Conservation (phyloP, 2,329 filamentous ascomycete genomes). For the Beauveria sp. region DNA sequence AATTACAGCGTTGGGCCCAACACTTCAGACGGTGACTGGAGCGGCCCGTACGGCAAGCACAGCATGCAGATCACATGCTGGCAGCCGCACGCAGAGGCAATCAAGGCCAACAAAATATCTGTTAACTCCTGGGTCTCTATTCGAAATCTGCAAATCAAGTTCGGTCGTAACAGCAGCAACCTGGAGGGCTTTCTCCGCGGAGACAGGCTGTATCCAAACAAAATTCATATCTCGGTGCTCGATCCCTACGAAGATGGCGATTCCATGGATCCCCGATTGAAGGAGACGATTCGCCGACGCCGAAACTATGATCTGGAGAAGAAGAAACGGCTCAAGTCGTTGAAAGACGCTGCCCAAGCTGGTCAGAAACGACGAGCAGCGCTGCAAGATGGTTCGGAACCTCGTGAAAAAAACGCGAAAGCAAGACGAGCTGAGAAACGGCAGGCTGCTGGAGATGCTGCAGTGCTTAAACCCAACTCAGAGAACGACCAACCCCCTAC, state of each 20-base stretch:
- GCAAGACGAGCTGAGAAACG: slow-evolving; percentile 15
- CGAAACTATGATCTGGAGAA: slow-evolving; percentile 52
- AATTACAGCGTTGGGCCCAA: slow-evolving; percentile 39
- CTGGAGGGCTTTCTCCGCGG: slow-evolving; percentile 67
- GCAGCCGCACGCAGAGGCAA: slow-evolving; percentile 55
- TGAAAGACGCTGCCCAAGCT: slow-evolving; percentile 28
- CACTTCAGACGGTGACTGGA: slow-evolving; percentile 42
- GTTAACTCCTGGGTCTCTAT: slow-evolving; percentile 57
- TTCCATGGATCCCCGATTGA: slow-evolving; percentile 39
- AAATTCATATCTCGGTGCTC: slow-evolving; percentile 51
- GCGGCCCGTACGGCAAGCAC: slow-evolving; percentile 65
- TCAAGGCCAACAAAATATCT: slow-evolving; percentile 44
- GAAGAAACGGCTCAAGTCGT: slow-evolving; percentile 30
- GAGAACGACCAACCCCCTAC: background rate
- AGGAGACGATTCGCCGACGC: slow-evolving; percentile 55
- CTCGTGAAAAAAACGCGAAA: slow-evolving; percentile 21
- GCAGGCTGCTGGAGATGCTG: slow-evolving; percentile 11
- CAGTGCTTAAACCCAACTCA: slow-evolving; percentile 19
- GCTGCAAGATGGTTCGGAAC: slow-evolving; percentile 19
- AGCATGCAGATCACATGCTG: slow-evolving; percentile 66
- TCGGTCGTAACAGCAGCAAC: slow-evolving; percentile 39
- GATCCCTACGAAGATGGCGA: slow-evolving; percentile 32
- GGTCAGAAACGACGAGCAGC: slow-evolving; percentile 32
- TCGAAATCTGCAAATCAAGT: slow-evolving; percentile 65
- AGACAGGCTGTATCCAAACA: slow-evolving; percentile 40